phyloP scores from a whole-genome alignment of 2,329 filamentous ascomycete genomes.

The Mariannaea elegans region DNA sequence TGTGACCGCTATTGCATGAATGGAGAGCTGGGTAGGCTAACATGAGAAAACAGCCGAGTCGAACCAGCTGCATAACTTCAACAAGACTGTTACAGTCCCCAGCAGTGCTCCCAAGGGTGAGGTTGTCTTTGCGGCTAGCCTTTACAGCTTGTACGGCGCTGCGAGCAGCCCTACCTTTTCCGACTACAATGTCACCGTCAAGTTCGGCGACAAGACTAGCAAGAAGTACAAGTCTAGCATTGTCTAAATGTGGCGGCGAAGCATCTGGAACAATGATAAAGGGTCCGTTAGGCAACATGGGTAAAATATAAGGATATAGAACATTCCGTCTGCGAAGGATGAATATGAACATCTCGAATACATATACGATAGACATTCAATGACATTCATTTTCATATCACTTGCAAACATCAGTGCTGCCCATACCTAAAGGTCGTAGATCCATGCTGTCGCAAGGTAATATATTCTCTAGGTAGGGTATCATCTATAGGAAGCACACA shows the following conservation, averaged over 20 bases:
- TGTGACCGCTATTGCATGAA: no score
- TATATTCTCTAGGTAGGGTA: conserved; percentile 37
- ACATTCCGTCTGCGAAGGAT: background rate
- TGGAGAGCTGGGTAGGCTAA: background rate
- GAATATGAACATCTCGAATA: background rate
- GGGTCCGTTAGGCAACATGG: background rate
- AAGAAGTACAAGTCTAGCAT: conserved; percentile 7
- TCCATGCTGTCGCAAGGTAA: background rate
- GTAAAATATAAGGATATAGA: background rate
- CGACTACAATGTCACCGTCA: conserved; percentile 19
- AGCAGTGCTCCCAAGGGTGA: conserved; percentile 29
- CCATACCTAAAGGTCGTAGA: background rate
- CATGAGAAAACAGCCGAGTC: conserved; percentile 31
- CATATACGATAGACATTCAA: background rate
- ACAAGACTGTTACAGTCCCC: conserved; percentile 41
- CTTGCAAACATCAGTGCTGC: background rate
- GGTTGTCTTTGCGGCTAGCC: conserved; percentile 37
- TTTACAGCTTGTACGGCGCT: conserved; percentile 44
- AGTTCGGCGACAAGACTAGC: conserved; percentile 11
- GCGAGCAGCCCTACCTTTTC: conserved; percentile 4
- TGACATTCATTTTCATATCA: background rate
- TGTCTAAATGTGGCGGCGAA: background rate
- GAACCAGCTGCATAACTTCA: conserved; percentile 35
- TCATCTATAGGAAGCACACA: conserved; percentile 35
- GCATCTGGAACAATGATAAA: background rate